phyloP scores from a whole-genome alignment of 2,329 filamentous ascomycete genomes.

The Calycina marina region DNA sequence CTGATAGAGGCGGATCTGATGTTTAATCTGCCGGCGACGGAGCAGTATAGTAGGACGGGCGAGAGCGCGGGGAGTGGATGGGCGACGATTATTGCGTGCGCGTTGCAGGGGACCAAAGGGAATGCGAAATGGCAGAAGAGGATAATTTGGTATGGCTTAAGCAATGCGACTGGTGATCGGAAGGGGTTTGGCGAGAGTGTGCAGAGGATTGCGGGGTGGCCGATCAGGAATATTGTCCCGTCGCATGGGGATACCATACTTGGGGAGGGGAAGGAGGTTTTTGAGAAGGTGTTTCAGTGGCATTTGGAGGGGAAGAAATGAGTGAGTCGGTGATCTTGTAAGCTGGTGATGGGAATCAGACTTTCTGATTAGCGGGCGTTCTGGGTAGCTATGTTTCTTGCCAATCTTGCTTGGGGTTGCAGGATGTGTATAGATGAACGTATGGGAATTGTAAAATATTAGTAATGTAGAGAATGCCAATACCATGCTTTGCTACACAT shows the following conservation, averaged over 20 bases:
- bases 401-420: no score
- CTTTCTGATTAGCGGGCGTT: no score
- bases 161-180: slow-evolving; percentile 43
- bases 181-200: slow-evolving; percentile 56
- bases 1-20: slow-evolving; percentile 82
- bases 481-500: no score
- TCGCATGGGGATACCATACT: slow-evolving; percentile 90
- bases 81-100: slow-evolving; percentile 40
- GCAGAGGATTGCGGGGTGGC: slow-evolving; percentile 58
- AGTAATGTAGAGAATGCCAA: no score
- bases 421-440: no score
- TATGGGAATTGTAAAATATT: no score
- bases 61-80: slow-evolving; percentile 40
- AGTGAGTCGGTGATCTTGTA: no score
- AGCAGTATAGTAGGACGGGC: slow-evolving; percentile 59
- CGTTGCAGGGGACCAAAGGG: slow-evolving; percentile 46
- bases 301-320: slow-evolving; percentile 41
- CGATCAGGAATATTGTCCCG: slow-evolving; percentile 73
- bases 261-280: slow-evolving; percentile 55
- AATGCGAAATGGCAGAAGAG: slow-evolving; percentile 61
- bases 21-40: slow-evolving; percentile 77
- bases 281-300: slow-evolving; percentile 70
- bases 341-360: no score
- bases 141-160: slow-evolving; percentile 65
- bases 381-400: no score